Percentiles rank a stretch among this genome's conserved stretches.
Evolutionary conservation across 371 early-diverging fungal species (phyloP).

Genomic region (Agmasoma carcini): DNA sequence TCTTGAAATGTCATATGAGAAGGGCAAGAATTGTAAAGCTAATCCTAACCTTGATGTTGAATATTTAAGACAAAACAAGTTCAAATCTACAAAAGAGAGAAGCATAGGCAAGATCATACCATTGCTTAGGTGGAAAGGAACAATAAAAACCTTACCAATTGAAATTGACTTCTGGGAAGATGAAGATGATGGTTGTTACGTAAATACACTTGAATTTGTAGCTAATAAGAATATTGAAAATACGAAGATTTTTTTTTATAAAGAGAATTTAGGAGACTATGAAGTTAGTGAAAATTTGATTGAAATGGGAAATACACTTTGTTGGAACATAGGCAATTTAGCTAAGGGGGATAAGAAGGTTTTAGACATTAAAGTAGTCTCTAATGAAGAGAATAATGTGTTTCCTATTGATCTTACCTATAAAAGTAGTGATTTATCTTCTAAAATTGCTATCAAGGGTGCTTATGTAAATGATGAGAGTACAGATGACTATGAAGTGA

Average conservation of each 20-base stretch:
- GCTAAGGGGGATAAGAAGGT: constrained; percentile 19
- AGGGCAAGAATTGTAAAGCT: constrained; percentile 27
- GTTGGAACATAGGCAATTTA: constrained; percentile 20
- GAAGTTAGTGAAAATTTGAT: constrained; percentile 3
- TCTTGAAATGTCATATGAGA: constrained; percentile 18
- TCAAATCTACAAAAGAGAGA: constrained; percentile 38
- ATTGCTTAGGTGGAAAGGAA: constrained; percentile 45
- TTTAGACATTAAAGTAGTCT: constrained; percentile 34
- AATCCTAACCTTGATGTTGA: constrained; percentile 46
- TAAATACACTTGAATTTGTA: constrained; percentile 25
- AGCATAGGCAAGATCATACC: constrained; percentile 46
- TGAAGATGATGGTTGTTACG: constrained; percentile 30
- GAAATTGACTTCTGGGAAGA: constrained; percentile 44
- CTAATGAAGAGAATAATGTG: constrained; percentile 16
- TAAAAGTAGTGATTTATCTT: constrained; percentile 10
- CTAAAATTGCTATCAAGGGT: constrained; percentile 19
- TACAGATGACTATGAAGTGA: constrained; percentile 22
- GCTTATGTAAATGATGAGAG: constrained; percentile 11
- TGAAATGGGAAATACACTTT: constrained; percentile 7
- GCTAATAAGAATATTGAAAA: constrained; percentile 29
- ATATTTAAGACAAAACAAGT: constrained; percentile 7
- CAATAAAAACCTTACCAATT: constrained; percentile 24
- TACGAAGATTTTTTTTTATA: constrained; percentile 25
- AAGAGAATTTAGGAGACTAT: constrained; percentile 19
- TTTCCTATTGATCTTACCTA: constrained; percentile 46